These are phyloP conservation scores for Trebouxia sp. DNA, from an alignment of 139 green algal genomes.

Conservation along the genomic window DNA sequence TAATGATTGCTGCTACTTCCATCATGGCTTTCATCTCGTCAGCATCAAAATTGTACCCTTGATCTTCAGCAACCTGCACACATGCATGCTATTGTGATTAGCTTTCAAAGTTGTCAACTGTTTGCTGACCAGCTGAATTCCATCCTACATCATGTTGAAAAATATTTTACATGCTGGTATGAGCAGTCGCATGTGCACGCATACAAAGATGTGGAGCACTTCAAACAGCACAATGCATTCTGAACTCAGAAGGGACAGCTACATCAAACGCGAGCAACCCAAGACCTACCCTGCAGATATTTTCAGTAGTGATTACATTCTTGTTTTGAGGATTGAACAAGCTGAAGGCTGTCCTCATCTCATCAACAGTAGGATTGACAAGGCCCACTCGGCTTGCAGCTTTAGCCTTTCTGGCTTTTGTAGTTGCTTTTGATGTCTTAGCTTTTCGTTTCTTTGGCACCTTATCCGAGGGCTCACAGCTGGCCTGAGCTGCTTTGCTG, in stretches of 20 bases:
- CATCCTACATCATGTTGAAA: too few species aligned
- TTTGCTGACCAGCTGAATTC: neutral
- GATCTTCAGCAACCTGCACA: slow-evolving; percentile 15
- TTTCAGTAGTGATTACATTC: neutral
- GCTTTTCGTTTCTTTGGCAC: neutral
- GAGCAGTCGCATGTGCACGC: neutral
- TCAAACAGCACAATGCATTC: too few species aligned
- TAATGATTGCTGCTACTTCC: slow-evolving; percentile 12
- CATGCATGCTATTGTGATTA: neutral
- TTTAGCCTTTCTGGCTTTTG: neutral
- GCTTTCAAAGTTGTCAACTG: neutral
- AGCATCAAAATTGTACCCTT: slow-evolving; percentile 4
- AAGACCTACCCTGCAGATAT: neutral
- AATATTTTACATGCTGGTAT: neutral
- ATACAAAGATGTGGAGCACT: too few species aligned
- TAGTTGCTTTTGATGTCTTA: neutral
- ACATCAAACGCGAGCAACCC: too few species aligned
- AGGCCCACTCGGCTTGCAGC: neutral
- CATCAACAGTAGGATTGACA: neutral
- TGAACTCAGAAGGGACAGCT: too few species aligned
- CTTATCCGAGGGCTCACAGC: too few species aligned
- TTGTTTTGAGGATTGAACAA: slow-evolving; percentile 6
- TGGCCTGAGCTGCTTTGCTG: too few species aligned
- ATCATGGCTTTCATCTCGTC: slow-evolving; percentile 18
- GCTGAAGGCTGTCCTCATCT: neutral